These are phyloP conservation scores for Immersiporthe knoxdaviesiana DNA, from an alignment of 2,329 filamentous ascomycete genomes.

Conservation along the genomic window DNA sequence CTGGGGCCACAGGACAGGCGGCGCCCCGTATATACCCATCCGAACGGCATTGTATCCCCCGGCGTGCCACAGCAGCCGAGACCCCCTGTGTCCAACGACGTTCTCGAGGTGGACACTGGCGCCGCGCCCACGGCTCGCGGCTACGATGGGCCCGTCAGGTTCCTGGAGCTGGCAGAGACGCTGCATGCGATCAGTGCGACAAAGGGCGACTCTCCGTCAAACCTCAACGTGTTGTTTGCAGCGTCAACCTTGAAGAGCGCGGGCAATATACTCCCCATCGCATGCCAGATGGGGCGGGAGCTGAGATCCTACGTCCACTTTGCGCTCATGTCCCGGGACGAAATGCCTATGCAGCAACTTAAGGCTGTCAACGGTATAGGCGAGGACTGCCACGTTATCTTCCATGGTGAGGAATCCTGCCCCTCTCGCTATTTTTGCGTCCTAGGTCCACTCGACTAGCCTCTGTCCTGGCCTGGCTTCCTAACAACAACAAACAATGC, in stretches of 20 bases:
- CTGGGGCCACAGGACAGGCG: slow-evolving; percentile 44
- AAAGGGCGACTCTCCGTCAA: slow-evolving; percentile 53
- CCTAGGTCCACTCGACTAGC: slow-evolving; percentile 14
- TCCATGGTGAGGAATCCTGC: slow-evolving; percentile 51
- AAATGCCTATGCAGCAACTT: slow-evolving; percentile 70
- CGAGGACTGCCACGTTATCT: slow-evolving; percentile 66
- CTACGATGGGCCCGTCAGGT: slow-evolving; percentile 73
- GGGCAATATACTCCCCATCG: slow-evolving; percentile 74
- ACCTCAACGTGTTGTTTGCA: slow-evolving; percentile 78
- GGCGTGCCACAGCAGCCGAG: slow-evolving; percentile 24
- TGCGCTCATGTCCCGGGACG: slow-evolving; percentile 73
- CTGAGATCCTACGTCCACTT: slow-evolving; percentile 79
- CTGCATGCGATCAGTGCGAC: slow-evolving; percentile 63
- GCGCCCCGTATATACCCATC: slow-evolving; percentile 42
- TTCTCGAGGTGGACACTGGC: slow-evolving; percentile 21
- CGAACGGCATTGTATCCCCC: slow-evolving; percentile 22
- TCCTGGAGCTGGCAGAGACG: slow-evolving; percentile 65
- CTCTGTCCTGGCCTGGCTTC: neutral
- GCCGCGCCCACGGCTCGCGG: slow-evolving; percentile 42
- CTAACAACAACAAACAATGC: slow-evolving; percentile 19
- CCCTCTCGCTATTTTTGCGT: neutral
- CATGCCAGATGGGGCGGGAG: slow-evolving; percentile 80
- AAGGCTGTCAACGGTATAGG: slow-evolving; percentile 79
- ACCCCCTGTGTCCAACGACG: slow-evolving; percentile 17
- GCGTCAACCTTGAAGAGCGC: slow-evolving; percentile 75